Evolutionary conservation across 768 basidiomycete genomes (phyloP).

Genomic region (Leucocoprinus birnbaumii): DNA sequence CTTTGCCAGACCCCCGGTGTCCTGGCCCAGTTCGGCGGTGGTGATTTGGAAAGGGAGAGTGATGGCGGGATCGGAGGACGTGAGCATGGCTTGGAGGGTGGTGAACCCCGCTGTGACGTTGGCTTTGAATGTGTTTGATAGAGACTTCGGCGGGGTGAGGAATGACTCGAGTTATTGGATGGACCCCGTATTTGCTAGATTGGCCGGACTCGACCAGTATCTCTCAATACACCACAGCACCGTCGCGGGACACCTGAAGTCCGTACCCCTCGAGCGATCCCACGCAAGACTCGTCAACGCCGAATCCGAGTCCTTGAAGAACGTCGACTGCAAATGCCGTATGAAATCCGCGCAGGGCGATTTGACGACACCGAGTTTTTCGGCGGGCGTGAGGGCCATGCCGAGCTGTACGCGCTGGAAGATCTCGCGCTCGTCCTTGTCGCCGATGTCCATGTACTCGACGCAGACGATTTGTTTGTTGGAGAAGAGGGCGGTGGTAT

Average conservation of each 20-base stretch:
- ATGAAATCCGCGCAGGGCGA: constrained; percentile 57
- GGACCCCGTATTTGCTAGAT: constrained; percentile 23
- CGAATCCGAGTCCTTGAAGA: constrained; percentile 35
- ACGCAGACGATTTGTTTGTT: constrained; percentile 81
- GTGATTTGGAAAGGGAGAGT: neutral
- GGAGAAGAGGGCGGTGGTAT: constrained; percentile 55
- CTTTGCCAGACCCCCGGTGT: constrained; percentile 34
- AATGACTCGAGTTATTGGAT: constrained; percentile 47
- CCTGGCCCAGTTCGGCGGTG: constrained; percentile 16
- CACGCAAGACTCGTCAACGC: constrained; percentile 41
- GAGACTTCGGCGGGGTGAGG: constrained; percentile 33
- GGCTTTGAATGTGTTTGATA: constrained; percentile 25
- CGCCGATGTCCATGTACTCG: constrained; percentile 64
- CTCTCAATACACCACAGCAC: constrained; percentile 49
- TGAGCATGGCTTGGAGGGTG: constrained; percentile 44
- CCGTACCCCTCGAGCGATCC: constrained; percentile 47
- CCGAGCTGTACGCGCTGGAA: constrained; percentile 82
- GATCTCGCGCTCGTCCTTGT: constrained; percentile 61
- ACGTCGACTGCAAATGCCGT: constrained; percentile 47
- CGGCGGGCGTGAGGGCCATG: constrained; percentile 72
- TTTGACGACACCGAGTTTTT: constrained; percentile 66
- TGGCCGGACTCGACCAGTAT: constrained; percentile 16
- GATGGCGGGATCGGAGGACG: constrained; percentile 22
- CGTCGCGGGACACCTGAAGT: constrained; percentile 58
- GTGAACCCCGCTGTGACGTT: constrained; percentile 41